Base-by-base conservation (phyloP, 2,329 filamentous ascomycete genomes). In the Xylariomycetidae sp. region DNA sequence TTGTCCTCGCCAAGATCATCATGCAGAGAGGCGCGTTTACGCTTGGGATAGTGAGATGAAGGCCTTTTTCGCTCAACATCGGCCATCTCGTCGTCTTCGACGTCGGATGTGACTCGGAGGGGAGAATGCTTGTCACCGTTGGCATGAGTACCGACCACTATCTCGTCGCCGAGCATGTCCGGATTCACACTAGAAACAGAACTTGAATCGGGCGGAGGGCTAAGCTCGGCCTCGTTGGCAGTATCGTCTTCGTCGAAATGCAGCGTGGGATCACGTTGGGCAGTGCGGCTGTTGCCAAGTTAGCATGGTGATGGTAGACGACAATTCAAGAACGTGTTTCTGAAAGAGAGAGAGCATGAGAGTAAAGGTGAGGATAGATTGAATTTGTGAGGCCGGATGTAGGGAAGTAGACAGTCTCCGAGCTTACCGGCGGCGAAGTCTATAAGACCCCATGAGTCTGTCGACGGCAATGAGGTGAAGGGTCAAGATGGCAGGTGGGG, bases 1-100 rank as follows among this genome's bases (percentile, higher is more conserved):
- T 66, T 69, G 27, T 66, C 64, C 36, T 74, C 71, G 30, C 63
- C 66, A 3, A 70, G 45, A 32, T 75, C 68, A 30, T 64, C 62
- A 41, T 73, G 72, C 22, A 69, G 48, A 0, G 70, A 69, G 2
- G 59, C 57, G 9, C 76, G 68, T 53, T 80, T 80, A 19, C 76
- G 67, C 56, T 80, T 80, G 0, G 68, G 63, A 33, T 70, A 69
- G 30, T 67, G 62, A 1, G 66, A 59, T 0, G 55, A 40, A 2
- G 59, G 56, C 6, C 50, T 45, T 5, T 55, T 50, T 3, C 62
- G 64, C 3, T 66, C 62, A 4, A 38, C 56, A 22, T 70, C 65
- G 1, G 54, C 54, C 64, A 70, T 69, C 7, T 53, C 57, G 15
- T 60, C 56, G 44, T 74, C 70, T 19, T 67, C 69, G 4, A 55